Evolutionary conservation across 2,329 filamentous ascomycete species (phyloP).

Genomic region (Penicillium italicum): DNA sequence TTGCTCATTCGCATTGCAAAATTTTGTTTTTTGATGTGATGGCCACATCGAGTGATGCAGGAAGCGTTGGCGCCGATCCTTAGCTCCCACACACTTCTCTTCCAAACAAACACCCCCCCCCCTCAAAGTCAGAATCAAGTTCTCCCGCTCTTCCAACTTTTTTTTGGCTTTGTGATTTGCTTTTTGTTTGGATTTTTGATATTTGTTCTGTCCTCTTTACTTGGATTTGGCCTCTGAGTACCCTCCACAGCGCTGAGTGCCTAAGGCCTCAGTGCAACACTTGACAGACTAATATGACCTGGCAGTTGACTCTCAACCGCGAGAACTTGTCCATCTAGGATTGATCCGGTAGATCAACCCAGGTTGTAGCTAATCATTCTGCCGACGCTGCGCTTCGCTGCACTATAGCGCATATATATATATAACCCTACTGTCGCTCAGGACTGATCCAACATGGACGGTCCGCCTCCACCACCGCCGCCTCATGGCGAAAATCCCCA

Average conservation of each 20-base stretch:
- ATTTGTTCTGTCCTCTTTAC: neutral
- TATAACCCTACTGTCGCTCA: neutral
- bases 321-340: slow-evolving; percentile 18
- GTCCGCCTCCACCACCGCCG: slow-evolving; percentile 70
- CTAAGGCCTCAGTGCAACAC: slow-evolving; percentile 32
- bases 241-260: slow-evolving; percentile 28
- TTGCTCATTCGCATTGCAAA: neutral
- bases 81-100: slow-evolving; percentile 22
- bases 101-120: slow-evolving; percentile 23
- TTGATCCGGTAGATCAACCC: slow-evolving; percentile 9
- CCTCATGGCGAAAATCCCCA: slow-evolving; percentile 78
- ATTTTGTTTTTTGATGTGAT: slow-evolving; percentile 12
- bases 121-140: slow-evolving; percentile 11
- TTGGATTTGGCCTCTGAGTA: slow-evolving; percentile 8
- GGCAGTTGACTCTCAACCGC: slow-evolving; percentile 16
- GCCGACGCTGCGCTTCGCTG: neutral
- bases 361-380: neutral
- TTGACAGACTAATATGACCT: slow-evolving; percentile 32
- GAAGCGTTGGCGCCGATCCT: slow-evolving; percentile 23
- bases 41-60: slow-evolving; percentile 25
- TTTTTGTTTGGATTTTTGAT: neutral
- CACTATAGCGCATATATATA: slow-evolving; percentile 7
- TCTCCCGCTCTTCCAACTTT: slow-evolving; percentile 9
- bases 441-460: slow-evolving; percentile 31
- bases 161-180: slow-evolving; percentile 1